phyloP scores from a whole-genome alignment of 495 filamentous ascomycete genomes.

The Lineolata rhizophorae region DNA sequence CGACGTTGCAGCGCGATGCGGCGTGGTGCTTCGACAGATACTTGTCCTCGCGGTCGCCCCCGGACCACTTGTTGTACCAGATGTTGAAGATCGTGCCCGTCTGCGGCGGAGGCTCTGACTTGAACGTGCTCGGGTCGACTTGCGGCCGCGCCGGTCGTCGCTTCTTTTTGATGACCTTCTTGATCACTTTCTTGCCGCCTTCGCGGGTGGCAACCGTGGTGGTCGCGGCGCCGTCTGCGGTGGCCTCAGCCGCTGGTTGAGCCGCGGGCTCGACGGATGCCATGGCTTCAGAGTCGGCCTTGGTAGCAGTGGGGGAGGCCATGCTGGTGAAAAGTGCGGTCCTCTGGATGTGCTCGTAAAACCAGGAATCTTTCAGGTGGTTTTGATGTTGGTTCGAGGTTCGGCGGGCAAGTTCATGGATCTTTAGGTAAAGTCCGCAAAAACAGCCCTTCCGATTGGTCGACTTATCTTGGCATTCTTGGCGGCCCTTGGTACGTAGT shows the following conservation, averaged over 20 bases:
- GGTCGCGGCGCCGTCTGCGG: constrained; percentile 1
- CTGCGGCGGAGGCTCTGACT: constrained; percentile 62
- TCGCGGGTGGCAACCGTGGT: constrained; percentile 4
- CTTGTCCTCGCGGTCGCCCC: constrained; percentile 83
- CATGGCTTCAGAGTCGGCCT: too few species aligned
- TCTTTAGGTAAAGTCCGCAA: too few species aligned
- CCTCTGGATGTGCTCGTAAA: too few species aligned
- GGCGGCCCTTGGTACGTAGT: too few species aligned
- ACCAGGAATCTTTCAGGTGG: too few species aligned
- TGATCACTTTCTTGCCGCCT: constrained; percentile 38
- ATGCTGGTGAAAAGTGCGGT: too few species aligned
- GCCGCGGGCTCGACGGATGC: not conserved
- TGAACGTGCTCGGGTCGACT: constrained; percentile 65
- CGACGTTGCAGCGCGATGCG: constrained; percentile 57
- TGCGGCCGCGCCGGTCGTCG: constrained; percentile 49
- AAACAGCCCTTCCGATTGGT: too few species aligned
- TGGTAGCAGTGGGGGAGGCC: too few species aligned
- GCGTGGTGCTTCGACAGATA: constrained; percentile 60
- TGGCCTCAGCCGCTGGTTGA: not conserved
- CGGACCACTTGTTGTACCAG: constrained; percentile 91
- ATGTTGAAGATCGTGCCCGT: constrained; percentile 79
- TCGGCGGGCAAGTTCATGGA: too few species aligned
- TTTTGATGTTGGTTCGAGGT: too few species aligned
- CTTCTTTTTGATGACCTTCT: constrained; percentile 38
- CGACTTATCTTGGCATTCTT: too few species aligned